Base-by-base conservation (phyloP, 169 alveolate genomes). In the Eimeria tenella region DNA sequence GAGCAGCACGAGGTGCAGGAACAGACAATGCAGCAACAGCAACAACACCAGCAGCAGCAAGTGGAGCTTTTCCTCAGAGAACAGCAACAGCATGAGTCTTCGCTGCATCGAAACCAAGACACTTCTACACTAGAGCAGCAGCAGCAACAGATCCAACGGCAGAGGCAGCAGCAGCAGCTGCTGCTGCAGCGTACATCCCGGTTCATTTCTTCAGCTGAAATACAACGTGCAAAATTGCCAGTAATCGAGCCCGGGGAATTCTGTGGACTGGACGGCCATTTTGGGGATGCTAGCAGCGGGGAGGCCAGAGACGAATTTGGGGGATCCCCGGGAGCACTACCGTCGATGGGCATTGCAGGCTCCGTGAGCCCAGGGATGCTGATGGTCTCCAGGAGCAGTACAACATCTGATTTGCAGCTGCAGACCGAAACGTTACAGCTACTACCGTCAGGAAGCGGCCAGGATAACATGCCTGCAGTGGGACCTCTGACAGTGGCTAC, bases 351-450 rank as follows among this genome's bases (percentile, higher is more conserved):
- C 42, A 31, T 31, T 1, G 42, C 42, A 31, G 42, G 42, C 42
- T 31, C 42, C 42, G 42, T 31, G 42, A 31, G 42, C 42, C 42
- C 42, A 31, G 42, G 42, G 42, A 31, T 31, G 42, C 42, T 31
- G 42, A 31, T 31, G 42, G 42, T 31, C 42, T 31, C 42, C 42
- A 31, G 42, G 42, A 31, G 42, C 42, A 31, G 42, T 31, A 31
- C 42, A 31, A 2, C 42, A 31, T 68, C 79, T 2, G 79, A 68
- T 17, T 4, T 31, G 10, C 79, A 68, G 79, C 79, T 23, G 49
- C 79, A 68, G 25, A 68, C 79, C 13, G 79, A 68, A 31, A 68
- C 79, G 79, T 68, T 68, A 31, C 79, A 68, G 79, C 50, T 68
- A 23, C 21, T 23, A 31, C 68, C 68, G 11, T 17, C 68, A 58